Conservation (phyloP, 2,329 filamentous ascomycete genomes). For the Scedosporium dehoogii region DNA sequence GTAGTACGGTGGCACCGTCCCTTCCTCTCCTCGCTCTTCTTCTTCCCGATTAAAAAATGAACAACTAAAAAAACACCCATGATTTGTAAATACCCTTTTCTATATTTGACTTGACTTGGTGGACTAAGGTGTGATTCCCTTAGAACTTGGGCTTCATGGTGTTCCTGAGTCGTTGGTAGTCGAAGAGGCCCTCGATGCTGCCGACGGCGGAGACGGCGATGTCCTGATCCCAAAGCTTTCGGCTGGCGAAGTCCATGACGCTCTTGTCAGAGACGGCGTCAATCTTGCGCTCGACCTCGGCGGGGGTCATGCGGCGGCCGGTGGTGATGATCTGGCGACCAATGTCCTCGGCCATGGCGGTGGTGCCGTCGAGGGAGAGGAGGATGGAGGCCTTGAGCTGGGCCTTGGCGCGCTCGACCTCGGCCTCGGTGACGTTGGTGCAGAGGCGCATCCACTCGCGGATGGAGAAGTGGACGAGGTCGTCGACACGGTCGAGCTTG, state of each 20-base stretch:
- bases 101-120: neutral
- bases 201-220: conserved; percentile 89
- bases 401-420: conserved; percentile 97
- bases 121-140: conserved; percentile 10
- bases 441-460: conserved; percentile 96
- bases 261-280: conserved; percentile 88
- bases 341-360: conserved; percentile 94
- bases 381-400: conserved; percentile 98
- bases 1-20: neutral
- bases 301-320: conserved; percentile 78
- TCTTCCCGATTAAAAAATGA: neutral
- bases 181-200: conserved; percentile 74
- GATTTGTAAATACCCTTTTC: neutral
- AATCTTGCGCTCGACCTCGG: conserved; percentile 90
- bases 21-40: neutral
- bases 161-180: conserved; percentile 70
- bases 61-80: neutral
- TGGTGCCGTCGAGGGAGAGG: conserved; percentile 93
- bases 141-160: conserved; percentile 79
- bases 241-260: conserved; percentile 91
- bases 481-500: conserved; percentile 77
- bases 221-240: conserved; percentile 96
- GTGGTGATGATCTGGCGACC: conserved; percentile 98
- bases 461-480: conserved; percentile 96
- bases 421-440: conserved; percentile 75